Percentiles rank a stretch among this genome's conserved stretches.
Evolutionary conservation across 177 flowering plant species (phyloP).

Genomic region (Vitis hybrid): DNA sequence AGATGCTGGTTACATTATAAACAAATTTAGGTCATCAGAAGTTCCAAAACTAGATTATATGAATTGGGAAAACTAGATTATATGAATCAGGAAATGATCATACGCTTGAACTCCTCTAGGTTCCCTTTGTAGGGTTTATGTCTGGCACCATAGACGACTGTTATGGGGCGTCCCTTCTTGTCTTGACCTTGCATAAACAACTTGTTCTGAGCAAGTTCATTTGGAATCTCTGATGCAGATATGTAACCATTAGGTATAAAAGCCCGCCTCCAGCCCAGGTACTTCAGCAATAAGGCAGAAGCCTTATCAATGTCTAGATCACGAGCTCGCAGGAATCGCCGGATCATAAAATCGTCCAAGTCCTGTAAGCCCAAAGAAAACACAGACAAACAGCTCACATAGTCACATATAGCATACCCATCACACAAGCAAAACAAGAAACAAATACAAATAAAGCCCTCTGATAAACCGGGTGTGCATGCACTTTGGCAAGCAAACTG

Average conservation of each 20-base stretch:
- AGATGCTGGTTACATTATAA: neutral
- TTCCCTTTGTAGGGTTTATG: conserved; percentile 27
- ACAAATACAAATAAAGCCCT: too few relatives aligned
- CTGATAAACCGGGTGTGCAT: too few relatives aligned
- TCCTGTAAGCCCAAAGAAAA: conserved; percentile 20
- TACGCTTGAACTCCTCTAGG: conserved; percentile 48
- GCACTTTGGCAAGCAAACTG: too few relatives aligned
- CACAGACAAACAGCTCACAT: too few relatives aligned
- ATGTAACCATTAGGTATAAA: conserved; percentile 34
- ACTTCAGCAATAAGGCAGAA: conserved; percentile 35
- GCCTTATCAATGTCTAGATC: conserved; percentile 49
- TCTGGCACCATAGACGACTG: conserved; percentile 27
- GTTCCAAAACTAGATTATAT: neutral
- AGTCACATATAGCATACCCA: too few relatives aligned
- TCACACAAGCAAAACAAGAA: too few relatives aligned
- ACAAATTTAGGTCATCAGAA: too few relatives aligned
- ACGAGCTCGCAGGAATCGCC: conserved; percentile 47
- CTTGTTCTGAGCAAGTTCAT: conserved; percentile 38
- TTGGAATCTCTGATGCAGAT: conserved; percentile 32
- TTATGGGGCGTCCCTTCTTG: conserved; percentile 36
- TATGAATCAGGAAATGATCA: neutral
- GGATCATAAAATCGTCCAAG: conserved; percentile 35
- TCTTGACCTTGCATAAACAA: conserved; percentile 44
- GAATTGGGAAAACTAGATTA: neutral
- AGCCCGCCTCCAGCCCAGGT: conserved; percentile 32